Base-by-base conservation (phyloP, 495 filamentous ascomycete genomes). In the Aspergillus olivimuriae region DNA sequence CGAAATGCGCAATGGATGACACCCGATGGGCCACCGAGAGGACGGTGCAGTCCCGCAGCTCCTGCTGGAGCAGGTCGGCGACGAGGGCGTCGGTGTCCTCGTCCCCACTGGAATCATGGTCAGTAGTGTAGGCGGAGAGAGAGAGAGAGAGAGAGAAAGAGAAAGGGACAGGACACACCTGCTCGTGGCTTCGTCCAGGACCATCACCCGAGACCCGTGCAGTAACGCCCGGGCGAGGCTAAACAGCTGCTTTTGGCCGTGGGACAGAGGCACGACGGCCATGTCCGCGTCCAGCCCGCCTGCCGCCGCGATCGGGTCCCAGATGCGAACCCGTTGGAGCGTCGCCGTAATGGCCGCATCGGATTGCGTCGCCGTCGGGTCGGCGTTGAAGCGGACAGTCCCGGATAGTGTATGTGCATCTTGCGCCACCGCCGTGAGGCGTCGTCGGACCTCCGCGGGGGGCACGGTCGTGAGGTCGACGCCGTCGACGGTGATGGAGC, bases 181-280 rank as follows among this genome's bases (percentile, higher is more conserved):
- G 68, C 72, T 74, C 15, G 69, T 74, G 6, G 66, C 65, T 51
- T 76, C 73, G 32, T 77, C 73, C n/a, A 77, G 60, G 11, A 75
- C 60, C 14, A 76, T 56, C 39, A 76, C 66, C 31, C 63, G 67
- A 12, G 68, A 62, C 14, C 46, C 53, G 19, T 72, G 59, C 22
- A 86, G 60, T 7, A 86, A 58, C 0, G 77, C 81, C 2, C 81
- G 68, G 3, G 75, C 79, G n/a, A 86, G 66, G 47, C 74, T 75
- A 50, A 85, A 73, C 4, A 86, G 72, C 60, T 85, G 82, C 26
- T 67, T 67, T 50, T 86, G 81, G 1, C 82, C 82, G 35, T 76
- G 72, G 0, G 74, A 80, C 4, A 84, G 67, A 47, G 65, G 63
- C 32, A 72, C 61, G 9, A 63, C 66, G 5, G 69, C 66, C 35